A percentile compares a stretch with the other conserved stretches of the same genome.
phyloP scores from a whole-genome alignment of 2,329 filamentous ascomycete species.

The Pestalotiopsis sp. region DNA sequence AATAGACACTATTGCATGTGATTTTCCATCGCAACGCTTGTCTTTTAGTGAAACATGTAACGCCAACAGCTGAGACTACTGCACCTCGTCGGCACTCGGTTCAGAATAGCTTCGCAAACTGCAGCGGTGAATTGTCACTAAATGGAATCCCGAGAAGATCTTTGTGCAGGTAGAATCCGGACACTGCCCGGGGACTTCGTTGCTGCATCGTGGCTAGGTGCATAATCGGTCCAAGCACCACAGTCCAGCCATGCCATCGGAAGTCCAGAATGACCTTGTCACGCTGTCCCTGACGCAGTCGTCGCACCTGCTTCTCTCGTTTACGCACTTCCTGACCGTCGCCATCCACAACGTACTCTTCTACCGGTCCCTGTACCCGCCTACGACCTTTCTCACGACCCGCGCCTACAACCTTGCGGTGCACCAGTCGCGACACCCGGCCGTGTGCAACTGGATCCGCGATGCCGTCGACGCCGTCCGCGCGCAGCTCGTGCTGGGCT shows the following conservation, averaged over 20 bases:
- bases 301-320: constrained; percentile 65
- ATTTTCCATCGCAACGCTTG: constrained; percentile 11
- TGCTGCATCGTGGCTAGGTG: not conserved
- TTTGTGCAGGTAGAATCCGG: no score
- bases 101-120: not conserved
- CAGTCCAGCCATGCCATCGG: not conserved
- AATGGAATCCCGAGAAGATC: not conserved
- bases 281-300: constrained; percentile 35
- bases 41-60: constrained; percentile 14
- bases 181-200: no score
- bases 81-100: not conserved
- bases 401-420: constrained; percentile 84
- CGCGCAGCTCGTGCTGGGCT: constrained; percentile 65
- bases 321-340: constrained; percentile 80
- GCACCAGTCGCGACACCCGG: constrained; percentile 83
- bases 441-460: constrained; percentile 82
- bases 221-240: not conserved
- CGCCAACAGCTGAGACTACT: not conserved
- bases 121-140: not conserved
- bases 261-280: not conserved
- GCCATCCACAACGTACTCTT: constrained; percentile 85
- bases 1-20: constrained; percentile 1
- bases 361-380: constrained; percentile 79
- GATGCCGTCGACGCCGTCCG: constrained; percentile 77
- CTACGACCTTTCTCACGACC: constrained; percentile 74